Conservation (phyloP, 1,284 basidiomycete species). For the Moniliophthora roreri region DNA sequence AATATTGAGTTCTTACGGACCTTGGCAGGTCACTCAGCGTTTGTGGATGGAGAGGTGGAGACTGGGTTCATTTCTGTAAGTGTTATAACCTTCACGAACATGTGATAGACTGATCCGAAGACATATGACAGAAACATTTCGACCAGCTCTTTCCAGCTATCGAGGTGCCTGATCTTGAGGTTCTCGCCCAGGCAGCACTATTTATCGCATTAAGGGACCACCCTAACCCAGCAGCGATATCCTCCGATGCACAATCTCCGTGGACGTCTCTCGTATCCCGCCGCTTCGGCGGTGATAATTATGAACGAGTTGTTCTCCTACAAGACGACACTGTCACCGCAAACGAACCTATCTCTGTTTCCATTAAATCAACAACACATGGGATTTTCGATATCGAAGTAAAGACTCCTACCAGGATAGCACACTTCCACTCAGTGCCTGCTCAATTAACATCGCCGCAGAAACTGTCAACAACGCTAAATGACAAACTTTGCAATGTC, state of each 20-base stretch:
- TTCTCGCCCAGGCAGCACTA: conserved; percentile 79
- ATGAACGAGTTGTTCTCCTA: conserved; percentile 59
- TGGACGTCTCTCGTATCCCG: conserved; percentile 72
- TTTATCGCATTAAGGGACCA: conserved; percentile 72
- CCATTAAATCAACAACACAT: conserved; percentile 40
- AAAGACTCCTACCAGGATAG: conserved; percentile 31
- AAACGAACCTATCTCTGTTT: conserved; percentile 40
- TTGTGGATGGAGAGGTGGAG: conserved; percentile 83
- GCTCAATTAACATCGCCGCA: conserved; percentile 55
- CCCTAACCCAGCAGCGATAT: conserved; percentile 23
- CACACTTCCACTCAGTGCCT: conserved; percentile 48
- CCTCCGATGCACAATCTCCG: conserved; percentile 40
- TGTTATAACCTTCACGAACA: not conserved
- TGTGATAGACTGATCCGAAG: too few relatives aligned
- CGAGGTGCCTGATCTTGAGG: conserved; percentile 53
- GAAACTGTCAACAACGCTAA: conserved; percentile 50
- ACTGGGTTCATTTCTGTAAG: conserved; percentile 88
- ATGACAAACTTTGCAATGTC: conserved; percentile 45
- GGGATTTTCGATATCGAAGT: conserved; percentile 59
- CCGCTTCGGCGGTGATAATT: conserved; percentile 74
- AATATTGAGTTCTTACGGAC: conserved; percentile 88
- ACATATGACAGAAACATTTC: conserved; percentile 85
- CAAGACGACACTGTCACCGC: conserved; percentile 48
- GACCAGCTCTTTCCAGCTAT: conserved; percentile 73
- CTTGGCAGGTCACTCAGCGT: conserved; percentile 76